Evolutionary conservation across 2,329 filamentous ascomycete species (phyloP).

Genomic region (Microdochium trichocladiopsis): DNA sequence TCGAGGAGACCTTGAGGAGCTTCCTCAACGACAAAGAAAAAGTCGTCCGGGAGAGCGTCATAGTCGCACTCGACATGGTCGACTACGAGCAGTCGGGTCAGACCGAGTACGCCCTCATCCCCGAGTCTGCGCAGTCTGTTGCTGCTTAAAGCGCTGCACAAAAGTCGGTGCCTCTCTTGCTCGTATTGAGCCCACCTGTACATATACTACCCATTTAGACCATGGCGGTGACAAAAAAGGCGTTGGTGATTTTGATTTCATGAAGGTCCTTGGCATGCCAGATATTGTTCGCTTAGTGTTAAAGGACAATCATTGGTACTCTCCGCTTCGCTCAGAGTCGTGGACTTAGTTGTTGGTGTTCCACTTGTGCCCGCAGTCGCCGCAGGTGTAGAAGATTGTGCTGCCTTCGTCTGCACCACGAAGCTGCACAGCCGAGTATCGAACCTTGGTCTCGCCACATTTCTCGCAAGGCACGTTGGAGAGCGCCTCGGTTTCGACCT

Average conservation of each 20-base stretch:
- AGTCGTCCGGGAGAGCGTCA: constrained; percentile 88
- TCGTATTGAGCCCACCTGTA: not conserved
- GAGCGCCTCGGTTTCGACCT: constrained; percentile 66
- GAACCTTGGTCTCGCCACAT: constrained; percentile 77
- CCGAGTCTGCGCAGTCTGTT: constrained; percentile 43
- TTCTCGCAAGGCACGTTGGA: constrained; percentile 64
- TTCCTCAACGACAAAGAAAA: constrained; percentile 88
- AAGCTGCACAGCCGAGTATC: constrained; percentile 77
- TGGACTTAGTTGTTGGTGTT: constrained; percentile 42
- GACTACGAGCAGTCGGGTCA: constrained; percentile 90
- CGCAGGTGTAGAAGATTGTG: constrained; percentile 82
- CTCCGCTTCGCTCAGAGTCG: not conserved
- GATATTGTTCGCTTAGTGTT: not conserved
- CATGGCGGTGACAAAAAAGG: not conserved
- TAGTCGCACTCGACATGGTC: constrained; percentile 96
- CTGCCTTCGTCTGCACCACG: constrained; percentile 92
- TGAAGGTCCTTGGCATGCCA: too few species aligned
- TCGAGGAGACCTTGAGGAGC: constrained; percentile 74
- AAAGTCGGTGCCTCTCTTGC: constrained; percentile 9
- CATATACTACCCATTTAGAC: not conserved
- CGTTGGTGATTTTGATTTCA: not conserved
- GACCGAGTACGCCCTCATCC: constrained; percentile 86
- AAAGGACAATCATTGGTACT: not conserved
- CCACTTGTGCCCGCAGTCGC: constrained; percentile 70
- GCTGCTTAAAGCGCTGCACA: constrained; percentile 20